Evolutionary conservation across 306 rosid genomes (phyloP), one percentile per base, ranked within the genome.

Genomic region (Corylus americana): DNA sequence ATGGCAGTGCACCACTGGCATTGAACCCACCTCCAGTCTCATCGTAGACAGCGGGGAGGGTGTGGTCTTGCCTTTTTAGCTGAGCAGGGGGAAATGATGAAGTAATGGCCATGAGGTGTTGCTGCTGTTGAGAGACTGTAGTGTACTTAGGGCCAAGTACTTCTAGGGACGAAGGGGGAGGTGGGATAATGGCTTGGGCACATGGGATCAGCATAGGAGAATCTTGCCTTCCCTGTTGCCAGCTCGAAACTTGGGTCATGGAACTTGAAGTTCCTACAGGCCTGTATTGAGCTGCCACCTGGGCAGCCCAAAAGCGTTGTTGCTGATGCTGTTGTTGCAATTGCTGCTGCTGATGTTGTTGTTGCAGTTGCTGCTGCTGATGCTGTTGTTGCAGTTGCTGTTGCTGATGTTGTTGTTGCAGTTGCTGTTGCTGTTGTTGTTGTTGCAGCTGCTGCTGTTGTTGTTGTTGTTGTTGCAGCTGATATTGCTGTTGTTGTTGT

Each of bases 201-300:
- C 80, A 77, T 9, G 86, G 79, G 47, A 49, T 70, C 11, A 71
- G 50, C 20, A 63, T 68, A 20, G 74, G 59, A 53, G 78, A 14
- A 44, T 86, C 91, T 75, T 80, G 89, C 74, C 81, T 85, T 81
- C 79, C 89, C 76, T 44, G 85, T 76, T 86, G 91, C 92, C 90
- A 89, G 68, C 75, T 83, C 22, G 88, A 83, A 74, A 83, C 70
- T 62, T 85, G 91, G 70, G 83, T 71, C 45, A 76, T 22, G 7
- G 82, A 31, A 13, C 79, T 76, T 68, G 86, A 45, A 78, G 83
- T 80, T 37, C 78, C 83, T 1, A 50, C 63, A 11, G 88, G 86
- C 82, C 86, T 82, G 66, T 74, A 55, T 59, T 83, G 89, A 47
- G 85, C 83, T 18, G 84, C 84, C 39, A 89, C 78, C 67, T 87